Evolutionary conservation across 2,329 filamentous ascomycete genomes (phyloP).

Genomic region (Parafenestella ontariensis): DNA sequence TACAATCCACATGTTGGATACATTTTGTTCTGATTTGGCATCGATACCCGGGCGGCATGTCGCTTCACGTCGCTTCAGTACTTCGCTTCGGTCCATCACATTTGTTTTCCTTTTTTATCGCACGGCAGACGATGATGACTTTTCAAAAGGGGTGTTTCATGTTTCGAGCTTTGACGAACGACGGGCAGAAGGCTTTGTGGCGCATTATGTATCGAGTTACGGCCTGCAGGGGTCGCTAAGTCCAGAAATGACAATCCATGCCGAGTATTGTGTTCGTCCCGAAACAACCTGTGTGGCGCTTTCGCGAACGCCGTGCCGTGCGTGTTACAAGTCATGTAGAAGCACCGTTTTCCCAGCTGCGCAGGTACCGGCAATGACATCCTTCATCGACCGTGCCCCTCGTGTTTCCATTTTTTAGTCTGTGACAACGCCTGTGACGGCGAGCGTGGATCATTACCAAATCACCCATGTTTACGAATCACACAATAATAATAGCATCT

Average conservation of each 20-base stretch:
- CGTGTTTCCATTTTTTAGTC: not conserved
- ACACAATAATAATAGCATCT: not conserved
- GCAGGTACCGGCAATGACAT: not conserved
- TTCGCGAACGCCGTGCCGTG: not conserved
- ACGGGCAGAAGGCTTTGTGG: constrained; percentile 28
- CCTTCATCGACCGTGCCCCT: not conserved
- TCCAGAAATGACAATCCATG: constrained; percentile 27
- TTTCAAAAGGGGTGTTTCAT: constrained; percentile 37
- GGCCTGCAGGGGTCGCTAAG: constrained; percentile 30
- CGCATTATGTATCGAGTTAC: constrained; percentile 32
- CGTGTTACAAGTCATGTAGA: constrained; percentile 9
- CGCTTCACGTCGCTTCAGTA: constrained; percentile 24
- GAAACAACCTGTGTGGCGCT: constrained; percentile 19
- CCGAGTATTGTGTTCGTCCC: constrained; percentile 7
- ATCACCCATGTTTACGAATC: not conserved
- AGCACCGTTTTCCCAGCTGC: not conserved
- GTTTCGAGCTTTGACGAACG: constrained; percentile 19
- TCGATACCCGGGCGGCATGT: constrained; percentile 35
- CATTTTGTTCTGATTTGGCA: constrained; percentile 24
- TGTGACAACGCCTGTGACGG: constrained; percentile 12
- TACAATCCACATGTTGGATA: constrained; percentile 6
- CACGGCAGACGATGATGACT: constrained; percentile 18
- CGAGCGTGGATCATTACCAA: constrained; percentile 6
- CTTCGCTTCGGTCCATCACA: constrained; percentile 13
- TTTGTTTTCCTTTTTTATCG: constrained; percentile 20